A percentile compares a stretch with the other conserved stretches of the same genome.
phyloP scores from a whole-genome alignment of 2,329 filamentous ascomycete species.

The Rutstroemia sp. region DNA sequence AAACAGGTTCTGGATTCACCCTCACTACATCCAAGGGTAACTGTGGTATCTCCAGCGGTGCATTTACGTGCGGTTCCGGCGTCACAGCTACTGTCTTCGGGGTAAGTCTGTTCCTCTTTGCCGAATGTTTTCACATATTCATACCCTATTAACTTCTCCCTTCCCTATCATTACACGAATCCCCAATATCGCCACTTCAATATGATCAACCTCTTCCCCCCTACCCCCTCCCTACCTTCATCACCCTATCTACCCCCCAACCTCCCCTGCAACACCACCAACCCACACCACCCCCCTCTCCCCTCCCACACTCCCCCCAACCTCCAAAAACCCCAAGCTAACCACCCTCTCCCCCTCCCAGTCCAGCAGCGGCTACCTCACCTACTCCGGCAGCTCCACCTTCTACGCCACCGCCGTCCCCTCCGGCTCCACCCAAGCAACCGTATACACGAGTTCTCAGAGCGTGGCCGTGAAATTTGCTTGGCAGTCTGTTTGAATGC shows the following conservation, averaged over 20 bases:
- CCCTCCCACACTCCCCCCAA: neutral
- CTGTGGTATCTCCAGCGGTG: slow-evolving; percentile 48
- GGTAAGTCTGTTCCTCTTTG: slow-evolving; percentile 19
- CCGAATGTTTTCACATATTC: neutral
- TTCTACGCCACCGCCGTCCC: slow-evolving; percentile 31
- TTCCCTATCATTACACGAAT: neutral
- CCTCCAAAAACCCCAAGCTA: neutral
- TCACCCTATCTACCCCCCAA: too few species aligned
- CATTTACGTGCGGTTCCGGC: slow-evolving; percentile 47
- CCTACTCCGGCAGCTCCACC: slow-evolving; percentile 22
- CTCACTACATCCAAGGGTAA: slow-evolving; percentile 50
- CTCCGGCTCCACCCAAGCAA: slow-evolving; percentile 26
- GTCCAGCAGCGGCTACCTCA: slow-evolving; percentile 16
- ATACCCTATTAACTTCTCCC: neutral
- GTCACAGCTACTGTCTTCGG: slow-evolving; percentile 33
- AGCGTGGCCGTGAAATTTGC: slow-evolving; percentile 26
- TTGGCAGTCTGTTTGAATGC: slow-evolving; percentile 19
- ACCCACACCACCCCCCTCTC: neutral
- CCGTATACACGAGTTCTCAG: slow-evolving; percentile 24
- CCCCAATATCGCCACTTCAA: too few species aligned
- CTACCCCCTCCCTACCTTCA: too few species aligned
- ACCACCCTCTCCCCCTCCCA: neutral
- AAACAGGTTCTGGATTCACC: slow-evolving; percentile 32
- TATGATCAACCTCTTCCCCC: too few species aligned
- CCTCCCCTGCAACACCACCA: too few species aligned